Evolutionary conservation across 352 stramenopile species (phyloP).

Genomic region (Aphanomyces stellatus): DNA sequence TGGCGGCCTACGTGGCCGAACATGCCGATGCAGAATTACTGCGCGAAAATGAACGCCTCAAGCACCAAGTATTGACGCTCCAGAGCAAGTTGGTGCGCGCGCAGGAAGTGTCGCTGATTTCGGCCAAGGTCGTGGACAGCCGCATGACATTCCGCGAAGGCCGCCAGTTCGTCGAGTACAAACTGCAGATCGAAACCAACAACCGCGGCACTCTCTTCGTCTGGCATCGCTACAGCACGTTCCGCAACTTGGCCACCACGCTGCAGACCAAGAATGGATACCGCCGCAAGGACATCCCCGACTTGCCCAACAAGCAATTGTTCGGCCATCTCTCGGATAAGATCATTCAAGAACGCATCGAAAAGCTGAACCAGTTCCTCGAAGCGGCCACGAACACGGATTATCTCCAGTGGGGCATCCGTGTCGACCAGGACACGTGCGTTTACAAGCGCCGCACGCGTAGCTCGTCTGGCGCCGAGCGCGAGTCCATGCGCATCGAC

Average conservation of each 20-base stretch:
- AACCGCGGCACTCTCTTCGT: slow-evolving; percentile 77
- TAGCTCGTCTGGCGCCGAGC: not conserved
- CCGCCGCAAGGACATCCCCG: slow-evolving; percentile 62
- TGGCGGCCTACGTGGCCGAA: slow-evolving; percentile 64
- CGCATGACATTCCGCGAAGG: slow-evolving; percentile 82
- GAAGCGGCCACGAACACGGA: slow-evolving; percentile 64
- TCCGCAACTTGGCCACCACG: slow-evolving; percentile 63
- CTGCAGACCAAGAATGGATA: slow-evolving; percentile 70
- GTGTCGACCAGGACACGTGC: slow-evolving; percentile 63
- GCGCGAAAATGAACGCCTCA: slow-evolving; percentile 72
- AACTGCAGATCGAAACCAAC: slow-evolving; percentile 81
- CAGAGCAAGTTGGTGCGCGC: slow-evolving; percentile 86
- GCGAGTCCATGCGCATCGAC: not conserved
- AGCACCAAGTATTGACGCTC: slow-evolving; percentile 79
- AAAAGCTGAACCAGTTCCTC: slow-evolving; percentile 65
- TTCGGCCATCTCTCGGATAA: slow-evolving; percentile 67
- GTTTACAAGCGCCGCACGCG: slow-evolving; percentile 51
- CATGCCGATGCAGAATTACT: slow-evolving; percentile 70
- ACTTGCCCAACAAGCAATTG: slow-evolving; percentile 64
- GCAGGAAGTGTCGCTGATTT: slow-evolving; percentile 54
- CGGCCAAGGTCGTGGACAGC: slow-evolving; percentile 77
- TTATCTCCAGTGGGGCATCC: slow-evolving; percentile 67
- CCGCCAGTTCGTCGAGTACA: slow-evolving; percentile 83
- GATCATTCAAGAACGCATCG: slow-evolving; percentile 64
- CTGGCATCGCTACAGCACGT: slow-evolving; percentile 85